A percentile compares a stretch with the other conserved stretches of the same genome.
These are phyloP conservation scores for Phialophora tarda DNA, from an alignment of 2,329 filamentous ascomycete genomes.

Conservation along the genomic window DNA sequence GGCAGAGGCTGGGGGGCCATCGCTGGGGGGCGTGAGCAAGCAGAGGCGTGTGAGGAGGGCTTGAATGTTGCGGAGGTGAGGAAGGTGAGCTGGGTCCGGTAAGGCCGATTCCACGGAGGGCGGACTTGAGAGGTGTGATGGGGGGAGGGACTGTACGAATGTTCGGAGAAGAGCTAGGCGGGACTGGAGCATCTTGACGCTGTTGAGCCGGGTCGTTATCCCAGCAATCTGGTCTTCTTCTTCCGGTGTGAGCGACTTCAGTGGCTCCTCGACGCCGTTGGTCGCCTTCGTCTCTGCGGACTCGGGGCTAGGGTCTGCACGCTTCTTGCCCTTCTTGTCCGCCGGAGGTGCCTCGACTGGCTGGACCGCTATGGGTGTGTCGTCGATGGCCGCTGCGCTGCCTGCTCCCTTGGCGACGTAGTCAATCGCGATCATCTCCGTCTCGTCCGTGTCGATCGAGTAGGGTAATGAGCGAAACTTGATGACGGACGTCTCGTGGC, in stretches of 20 bases:
- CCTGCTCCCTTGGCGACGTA: conserved; percentile 85
- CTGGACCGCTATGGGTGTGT: conserved; percentile 43
- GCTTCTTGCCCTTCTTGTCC: conserved; percentile 46
- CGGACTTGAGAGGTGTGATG: conserved; percentile 61
- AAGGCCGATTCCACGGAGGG: conserved; percentile 39
- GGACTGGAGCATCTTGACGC: conserved; percentile 88
- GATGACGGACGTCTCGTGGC: conserved; percentile 63
- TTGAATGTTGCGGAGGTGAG: conserved; percentile 84
- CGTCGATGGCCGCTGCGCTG: conserved; percentile 66
- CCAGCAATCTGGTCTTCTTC: conserved; percentile 70
- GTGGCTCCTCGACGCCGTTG: conserved; percentile 19
- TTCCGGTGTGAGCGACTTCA: conserved; percentile 57
- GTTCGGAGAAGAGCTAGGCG: conserved; percentile 72
- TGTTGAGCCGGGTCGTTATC: conserved; percentile 86
- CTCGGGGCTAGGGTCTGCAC: conserved; percentile 42
- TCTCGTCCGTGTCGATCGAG: conserved; percentile 89
- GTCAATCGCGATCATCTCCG: conserved; percentile 97
- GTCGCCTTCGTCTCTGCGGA: conserved; percentile 43
- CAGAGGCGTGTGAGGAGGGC: conserved; percentile 82
- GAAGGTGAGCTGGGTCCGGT: conserved; percentile 58
- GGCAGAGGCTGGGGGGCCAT: conserved; percentile 35
- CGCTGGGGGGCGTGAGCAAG: conserved; percentile 71
- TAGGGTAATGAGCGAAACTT: conserved; percentile 85
- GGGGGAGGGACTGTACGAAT: conserved; percentile 77
- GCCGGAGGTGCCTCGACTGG: conserved; percentile 19